Evolutionary conservation across 805 yeast species (phyloP), one percentile per base, ranked within the genome.

Genomic region (Cyberlindnera sargentensis): DNA sequence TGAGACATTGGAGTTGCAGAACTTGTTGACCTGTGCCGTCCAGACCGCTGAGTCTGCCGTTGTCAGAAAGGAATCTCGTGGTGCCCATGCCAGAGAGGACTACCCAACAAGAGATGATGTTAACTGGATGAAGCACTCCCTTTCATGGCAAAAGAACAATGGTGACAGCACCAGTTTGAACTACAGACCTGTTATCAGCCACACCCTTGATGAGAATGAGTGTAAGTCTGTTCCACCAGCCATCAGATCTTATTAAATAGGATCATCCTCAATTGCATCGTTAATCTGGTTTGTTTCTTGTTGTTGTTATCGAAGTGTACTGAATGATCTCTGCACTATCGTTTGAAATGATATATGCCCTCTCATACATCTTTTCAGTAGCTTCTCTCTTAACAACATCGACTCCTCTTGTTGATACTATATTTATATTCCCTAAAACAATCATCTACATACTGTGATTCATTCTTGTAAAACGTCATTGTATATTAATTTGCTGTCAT

Each of bases 11-110:
- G 99, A 91, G 70, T 76, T 91, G 65, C 96, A 90, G 70, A 91
- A 91, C 82, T 77, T 91, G 75, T 76, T 91, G 66, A 90, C 98
- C 41, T 88, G 97, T 75, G 98, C 98, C 49, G 80, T 83, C 51
- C 99, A 93, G 75, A 90, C 97, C 42, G 98, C 98, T 31, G 72
- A 71, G 53, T 78, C 95, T 50, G 99, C 99, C 41, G 89, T 93
- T 50, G 95, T 88, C 45, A 87, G 99, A 76, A 82, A 75, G 61
- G 99, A 91, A 73, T 89, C 97, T 33, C 87, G 99, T 75, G 99
- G 99, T 73, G 98, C 99, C 40, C 99, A 91, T 64, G 97, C 99
- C 47, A 84, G 98, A 75, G 99, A 91, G 70, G 99, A 91, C 68
- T 90, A 69, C 73, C 97, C 95, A 61, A 82, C 80, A 50, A 88